Evolutionary conservation across 768 basidiomycete genomes (phyloP).

Genomic region (Xerocomus brunneocitrinus): DNA sequence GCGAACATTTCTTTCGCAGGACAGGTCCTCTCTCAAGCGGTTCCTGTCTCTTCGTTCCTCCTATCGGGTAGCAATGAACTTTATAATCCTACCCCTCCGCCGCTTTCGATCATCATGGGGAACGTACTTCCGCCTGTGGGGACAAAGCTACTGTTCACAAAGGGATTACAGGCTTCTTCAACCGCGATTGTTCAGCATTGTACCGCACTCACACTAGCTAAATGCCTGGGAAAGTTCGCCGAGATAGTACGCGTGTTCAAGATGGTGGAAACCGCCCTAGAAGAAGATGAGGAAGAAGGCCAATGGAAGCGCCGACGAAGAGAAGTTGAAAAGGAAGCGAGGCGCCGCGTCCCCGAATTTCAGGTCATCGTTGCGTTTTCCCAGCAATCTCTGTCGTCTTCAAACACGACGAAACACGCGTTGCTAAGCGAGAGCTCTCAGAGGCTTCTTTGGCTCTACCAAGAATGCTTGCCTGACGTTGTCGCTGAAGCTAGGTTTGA

Average conservation of each 20-base stretch:
- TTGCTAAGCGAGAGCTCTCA: conserved; percentile 79
- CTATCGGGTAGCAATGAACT: conserved; percentile 40
- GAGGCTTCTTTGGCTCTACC: conserved; percentile 81
- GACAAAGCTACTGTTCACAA: conserved; percentile 70
- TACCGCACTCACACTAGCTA: conserved; percentile 71
- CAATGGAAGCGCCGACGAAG: conserved; percentile 64
- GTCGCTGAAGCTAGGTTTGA: conserved; percentile 83
- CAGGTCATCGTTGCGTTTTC: conserved; percentile 82
- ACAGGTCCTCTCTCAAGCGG: conserved; percentile 67
- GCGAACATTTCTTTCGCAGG: conserved; percentile 83
- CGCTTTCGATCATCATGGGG: conserved; percentile 63
- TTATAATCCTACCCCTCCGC: conserved; percentile 72
- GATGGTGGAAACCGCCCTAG: conserved; percentile 49
- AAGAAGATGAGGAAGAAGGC: conserved; percentile 58
- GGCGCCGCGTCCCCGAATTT: conserved; percentile 79
- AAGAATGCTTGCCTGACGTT: conserved; percentile 65
- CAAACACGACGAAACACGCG: conserved; percentile 42
- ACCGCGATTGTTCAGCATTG: conserved; percentile 76
- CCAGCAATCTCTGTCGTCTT: conserved; percentile 41
- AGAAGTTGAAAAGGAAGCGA: conserved; percentile 73
- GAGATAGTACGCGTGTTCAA: conserved; percentile 46
- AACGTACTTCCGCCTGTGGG: conserved; percentile 74
- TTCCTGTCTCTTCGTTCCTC: conserved; percentile 62
- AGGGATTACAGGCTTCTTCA: conserved; percentile 69
- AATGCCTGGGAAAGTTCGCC: conserved; percentile 70